phyloP scores from a whole-genome alignment of 2,329 filamentous ascomycete genomes.

The Aspergillus luchuensis region DNA sequence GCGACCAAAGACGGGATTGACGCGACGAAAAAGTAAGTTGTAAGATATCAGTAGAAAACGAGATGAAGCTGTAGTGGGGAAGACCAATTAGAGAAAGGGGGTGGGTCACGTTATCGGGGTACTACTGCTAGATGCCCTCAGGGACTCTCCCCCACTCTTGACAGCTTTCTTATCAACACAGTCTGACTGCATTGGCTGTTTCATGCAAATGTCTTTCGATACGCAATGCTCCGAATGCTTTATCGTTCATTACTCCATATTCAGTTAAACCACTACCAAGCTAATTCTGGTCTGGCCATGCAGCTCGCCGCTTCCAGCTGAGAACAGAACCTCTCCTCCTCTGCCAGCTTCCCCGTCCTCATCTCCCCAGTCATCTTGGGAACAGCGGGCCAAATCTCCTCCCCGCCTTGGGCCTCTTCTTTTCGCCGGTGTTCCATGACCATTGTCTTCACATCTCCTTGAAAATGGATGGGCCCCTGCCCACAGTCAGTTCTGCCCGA shows the following conservation, averaged over 20 bases:
- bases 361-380: not conserved
- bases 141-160: no score
- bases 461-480: slow-evolving; percentile 54
- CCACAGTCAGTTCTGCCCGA: not conserved
- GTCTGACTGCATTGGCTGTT: no score
- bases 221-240: no score
- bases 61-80: no score
- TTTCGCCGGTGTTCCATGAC: slow-evolving; percentile 49
- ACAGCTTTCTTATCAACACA: no score
- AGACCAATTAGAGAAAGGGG: no score
- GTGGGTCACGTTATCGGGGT: no score
- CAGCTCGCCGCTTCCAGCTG: slow-evolving; percentile 8
- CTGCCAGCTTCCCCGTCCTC: not conserved
- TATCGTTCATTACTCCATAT: not conserved
- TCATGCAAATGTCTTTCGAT: no score
- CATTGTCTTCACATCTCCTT: slow-evolving; percentile 51
- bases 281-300: not conserved
- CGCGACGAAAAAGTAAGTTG: no score
- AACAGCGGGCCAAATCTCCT: slow-evolving; percentile 56
- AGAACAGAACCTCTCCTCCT: slow-evolving; percentile 7
- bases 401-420: slow-evolving; percentile 43
- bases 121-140: no score
- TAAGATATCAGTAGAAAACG: no score
- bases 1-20: no score
- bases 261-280: not conserved